Percentiles rank a stretch among this genome's conserved stretches.
These are phyloP conservation scores for Leishmania martiniquensis DNA, from an alignment of 208 protist species.

Conservation along the genomic window DNA sequence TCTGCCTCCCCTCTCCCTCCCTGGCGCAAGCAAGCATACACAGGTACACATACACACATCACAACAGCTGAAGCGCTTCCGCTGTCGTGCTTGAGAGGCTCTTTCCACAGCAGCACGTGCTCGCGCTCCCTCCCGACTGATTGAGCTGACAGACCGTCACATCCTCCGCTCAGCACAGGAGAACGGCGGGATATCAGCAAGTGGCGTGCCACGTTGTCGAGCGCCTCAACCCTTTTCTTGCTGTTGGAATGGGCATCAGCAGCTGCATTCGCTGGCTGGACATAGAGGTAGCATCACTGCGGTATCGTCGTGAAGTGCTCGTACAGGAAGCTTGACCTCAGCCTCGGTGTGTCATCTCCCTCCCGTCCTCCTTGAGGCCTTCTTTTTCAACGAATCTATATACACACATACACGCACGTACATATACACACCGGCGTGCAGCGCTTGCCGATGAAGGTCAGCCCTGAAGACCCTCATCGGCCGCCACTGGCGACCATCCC, in stretches of 20 bases:
- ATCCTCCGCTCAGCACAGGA: neutral
- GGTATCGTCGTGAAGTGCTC: neutral
- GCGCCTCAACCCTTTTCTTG: neutral
- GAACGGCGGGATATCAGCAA: neutral
- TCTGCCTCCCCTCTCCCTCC: neutral
- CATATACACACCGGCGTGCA: neutral
- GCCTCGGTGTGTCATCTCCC: no score
- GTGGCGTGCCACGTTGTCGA: neutral
- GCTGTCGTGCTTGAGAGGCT: no score
- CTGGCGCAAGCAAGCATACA: neutral
- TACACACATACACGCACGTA: constrained; percentile 1
- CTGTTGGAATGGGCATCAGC: neutral
- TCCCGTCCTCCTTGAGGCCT: no score
- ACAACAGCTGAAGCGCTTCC: neutral
- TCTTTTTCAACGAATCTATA: no score
- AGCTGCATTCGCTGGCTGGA: neutral
- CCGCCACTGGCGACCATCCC: neutral
- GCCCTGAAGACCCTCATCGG: neutral
- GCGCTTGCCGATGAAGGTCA: neutral
- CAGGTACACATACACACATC: neutral
- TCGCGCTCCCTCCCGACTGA: no score
- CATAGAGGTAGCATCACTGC: neutral
- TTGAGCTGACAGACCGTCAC: no score
- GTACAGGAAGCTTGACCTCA: no score
- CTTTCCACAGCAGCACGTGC: no score